phyloP scores from a whole-genome alignment of 805 yeast species.

The Jamesozyma lodderae region DNA sequence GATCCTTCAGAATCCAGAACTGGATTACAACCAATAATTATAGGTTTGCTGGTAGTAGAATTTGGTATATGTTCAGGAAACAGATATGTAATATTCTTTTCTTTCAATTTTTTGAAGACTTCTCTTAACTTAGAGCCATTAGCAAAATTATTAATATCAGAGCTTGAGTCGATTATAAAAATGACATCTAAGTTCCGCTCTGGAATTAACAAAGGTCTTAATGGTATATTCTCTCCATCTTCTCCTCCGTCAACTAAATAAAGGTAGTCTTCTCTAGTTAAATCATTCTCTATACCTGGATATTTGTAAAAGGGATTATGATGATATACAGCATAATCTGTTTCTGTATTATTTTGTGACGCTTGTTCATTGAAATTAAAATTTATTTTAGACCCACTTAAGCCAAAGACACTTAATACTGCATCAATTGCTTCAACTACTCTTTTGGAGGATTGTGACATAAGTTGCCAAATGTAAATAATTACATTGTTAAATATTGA shows the following conservation, averaged over 20 bases:
- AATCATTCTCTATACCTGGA: slow-evolving; percentile 17
- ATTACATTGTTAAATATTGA: slow-evolving; percentile 50
- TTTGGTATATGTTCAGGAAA: slow-evolving; percentile 13
- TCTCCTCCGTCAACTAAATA: slow-evolving; percentile 72
- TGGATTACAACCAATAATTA: slow-evolving; percentile 72
- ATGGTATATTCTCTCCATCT: slow-evolving; percentile 64
- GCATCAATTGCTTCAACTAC: slow-evolving; percentile 31
- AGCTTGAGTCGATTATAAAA: slow-evolving; percentile 51
- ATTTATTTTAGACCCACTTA: slow-evolving; percentile 4
- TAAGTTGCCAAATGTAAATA: slow-evolving; percentile 37
- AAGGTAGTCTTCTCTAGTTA: slow-evolving; percentile 27
- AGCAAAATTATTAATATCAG: slow-evolving; percentile 47
- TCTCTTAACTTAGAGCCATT: slow-evolving; percentile 46
- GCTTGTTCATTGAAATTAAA: background rate
- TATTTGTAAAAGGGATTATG: slow-evolving; percentile 51
- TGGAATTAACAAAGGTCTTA: slow-evolving; percentile 54
- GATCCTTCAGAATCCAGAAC: slow-evolving; percentile 9
- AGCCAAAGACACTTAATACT: slow-evolving; percentile 24
- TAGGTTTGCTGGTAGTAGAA: slow-evolving; percentile 36
- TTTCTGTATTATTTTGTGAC: slow-evolving; percentile 4
- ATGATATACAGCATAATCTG: slow-evolving; percentile 48
- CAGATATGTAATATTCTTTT: slow-evolving; percentile 7
- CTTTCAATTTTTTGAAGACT: slow-evolving; percentile 22
- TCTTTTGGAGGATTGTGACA: slow-evolving; percentile 26
- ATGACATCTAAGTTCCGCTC: slow-evolving; percentile 54